These are phyloP conservation scores for Hypoxylon sp. DNA, from an alignment of 2,329 filamentous ascomycete genomes.

Conservation along the genomic window DNA sequence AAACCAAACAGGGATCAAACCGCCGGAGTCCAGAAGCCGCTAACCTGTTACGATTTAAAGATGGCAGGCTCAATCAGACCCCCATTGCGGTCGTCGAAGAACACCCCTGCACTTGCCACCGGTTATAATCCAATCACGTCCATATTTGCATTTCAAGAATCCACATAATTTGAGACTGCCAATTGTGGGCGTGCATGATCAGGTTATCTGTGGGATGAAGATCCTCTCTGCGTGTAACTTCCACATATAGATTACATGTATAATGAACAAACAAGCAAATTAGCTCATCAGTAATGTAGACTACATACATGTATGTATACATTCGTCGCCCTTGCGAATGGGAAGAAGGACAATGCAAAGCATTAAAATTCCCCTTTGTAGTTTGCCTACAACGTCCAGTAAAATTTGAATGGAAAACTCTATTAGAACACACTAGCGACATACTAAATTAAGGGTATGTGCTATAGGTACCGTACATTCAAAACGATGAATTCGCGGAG, in stretches of 20 bases:
- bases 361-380: neutral
- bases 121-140: conserved; percentile 27
- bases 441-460: conserved; percentile 12
- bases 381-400: neutral
- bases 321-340: neutral
- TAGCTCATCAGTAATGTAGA: neutral
- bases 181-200: conserved; percentile 39
- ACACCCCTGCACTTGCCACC: conserved; percentile 22
- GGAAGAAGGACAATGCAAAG: neutral
- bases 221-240: conserved; percentile 29
- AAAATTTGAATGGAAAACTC: conserved; percentile 11
- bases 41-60: conserved; percentile 30
- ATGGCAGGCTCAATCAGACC: conserved; percentile 24
- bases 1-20: conserved; percentile 40
- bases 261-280: conserved; percentile 4
- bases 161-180: conserved; percentile 38
- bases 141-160: conserved; percentile 6
- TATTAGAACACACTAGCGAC: conserved; percentile 7
- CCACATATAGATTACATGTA: conserved; percentile 10
- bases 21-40: conserved; percentile 37
- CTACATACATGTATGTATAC: too few relatives aligned
- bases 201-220: conserved; percentile 39
- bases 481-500: conserved; percentile 11
- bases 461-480: neutral
- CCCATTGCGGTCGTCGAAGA: conserved; percentile 27